Percentiles rank a stretch among this genome's conserved stretches.
Conservation (phyloP, 495 filamentous ascomycete species). For the Hamigera avellanea region DNA sequence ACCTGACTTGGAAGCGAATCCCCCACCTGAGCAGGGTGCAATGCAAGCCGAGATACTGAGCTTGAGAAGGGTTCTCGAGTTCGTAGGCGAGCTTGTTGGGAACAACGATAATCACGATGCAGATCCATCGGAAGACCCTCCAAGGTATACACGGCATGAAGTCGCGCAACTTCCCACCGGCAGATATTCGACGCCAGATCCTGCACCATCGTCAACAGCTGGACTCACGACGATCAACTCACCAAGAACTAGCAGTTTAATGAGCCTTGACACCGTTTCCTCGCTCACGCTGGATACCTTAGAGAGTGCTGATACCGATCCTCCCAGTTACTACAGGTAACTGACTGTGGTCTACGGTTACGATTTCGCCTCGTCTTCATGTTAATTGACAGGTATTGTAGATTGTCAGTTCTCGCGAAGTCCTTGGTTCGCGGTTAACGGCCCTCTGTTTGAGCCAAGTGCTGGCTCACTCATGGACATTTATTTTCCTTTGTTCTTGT, state of each 20-base stretch:
- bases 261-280: conserved; percentile 12
- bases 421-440: too few species aligned
- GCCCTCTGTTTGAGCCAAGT: too few species aligned
- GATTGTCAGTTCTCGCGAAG: too few species aligned
- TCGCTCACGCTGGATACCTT: conserved; percentile 13
- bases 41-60: conserved; percentile 13
- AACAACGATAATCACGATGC: background rate
- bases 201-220: conserved; percentile 8
- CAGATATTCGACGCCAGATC: background rate
- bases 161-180: background rate
- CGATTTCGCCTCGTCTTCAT: too few species aligned
- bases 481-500: too few species aligned
- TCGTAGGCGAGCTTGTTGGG: conserved; percentile 13
- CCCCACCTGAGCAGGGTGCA: conserved; percentile 18
- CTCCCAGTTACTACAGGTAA: conserved; percentile 12
- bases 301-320: conserved; percentile 7
- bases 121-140: background rate
- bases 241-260: conserved; percentile 8
- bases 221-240: conserved; percentile 11
- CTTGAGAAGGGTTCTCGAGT: conserved; percentile 13
- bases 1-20: conserved; percentile 4
- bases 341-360: too few species aligned
- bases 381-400: too few species aligned
- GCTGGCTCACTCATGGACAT: too few species aligned
- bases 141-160: background rate